Percentiles rank a stretch among this genome's conserved stretches.
These are phyloP conservation scores for Naematelia encephala DNA, from an alignment of 768 basidiomycete genomes.

Conservation along the genomic window DNA sequence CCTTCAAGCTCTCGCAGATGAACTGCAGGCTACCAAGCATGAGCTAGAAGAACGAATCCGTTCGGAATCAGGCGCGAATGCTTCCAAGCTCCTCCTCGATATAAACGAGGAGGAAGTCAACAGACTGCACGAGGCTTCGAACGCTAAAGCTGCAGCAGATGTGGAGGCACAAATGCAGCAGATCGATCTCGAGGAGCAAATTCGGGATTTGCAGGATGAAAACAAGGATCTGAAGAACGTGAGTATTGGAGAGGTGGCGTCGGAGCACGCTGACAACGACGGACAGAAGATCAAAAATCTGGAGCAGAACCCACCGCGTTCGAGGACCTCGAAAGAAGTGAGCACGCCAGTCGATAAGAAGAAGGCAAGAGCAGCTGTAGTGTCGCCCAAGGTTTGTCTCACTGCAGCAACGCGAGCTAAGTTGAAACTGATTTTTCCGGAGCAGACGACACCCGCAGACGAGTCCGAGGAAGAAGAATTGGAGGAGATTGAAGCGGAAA, in stretches of 20 bases:
- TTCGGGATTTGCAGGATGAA: constrained; percentile 52
- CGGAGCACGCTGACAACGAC: neutral
- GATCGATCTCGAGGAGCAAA: constrained; percentile 59
- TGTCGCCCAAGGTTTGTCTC: neutral
- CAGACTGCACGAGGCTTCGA: neutral
- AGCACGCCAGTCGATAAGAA: neutral
- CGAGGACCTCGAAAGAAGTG: constrained; percentile 43
- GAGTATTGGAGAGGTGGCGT: constrained; percentile 53
- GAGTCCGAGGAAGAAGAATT: neutral
- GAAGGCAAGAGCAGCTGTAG: constrained; percentile 11
- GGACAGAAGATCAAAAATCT: neutral
- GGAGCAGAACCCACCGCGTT: neutral
- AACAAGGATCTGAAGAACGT: constrained; percentile 58
- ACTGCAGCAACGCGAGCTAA: no score
- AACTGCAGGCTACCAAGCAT: neutral
- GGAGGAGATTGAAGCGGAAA: neutral
- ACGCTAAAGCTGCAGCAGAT: neutral
- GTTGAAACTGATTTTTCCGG: neutral
- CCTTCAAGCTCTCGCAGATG: neutral
- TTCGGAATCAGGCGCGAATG: neutral
- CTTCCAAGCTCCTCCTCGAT: neutral
- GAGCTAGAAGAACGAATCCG: neutral
- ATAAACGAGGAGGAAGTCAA: neutral
- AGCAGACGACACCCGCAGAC: neutral
- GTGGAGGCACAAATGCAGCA: constrained; percentile 63